Percentiles rank a stretch among this genome's conserved stretches.
Conservation (phyloP, 139 green algal species). For the Yamagishiella unicocca region DNA sequence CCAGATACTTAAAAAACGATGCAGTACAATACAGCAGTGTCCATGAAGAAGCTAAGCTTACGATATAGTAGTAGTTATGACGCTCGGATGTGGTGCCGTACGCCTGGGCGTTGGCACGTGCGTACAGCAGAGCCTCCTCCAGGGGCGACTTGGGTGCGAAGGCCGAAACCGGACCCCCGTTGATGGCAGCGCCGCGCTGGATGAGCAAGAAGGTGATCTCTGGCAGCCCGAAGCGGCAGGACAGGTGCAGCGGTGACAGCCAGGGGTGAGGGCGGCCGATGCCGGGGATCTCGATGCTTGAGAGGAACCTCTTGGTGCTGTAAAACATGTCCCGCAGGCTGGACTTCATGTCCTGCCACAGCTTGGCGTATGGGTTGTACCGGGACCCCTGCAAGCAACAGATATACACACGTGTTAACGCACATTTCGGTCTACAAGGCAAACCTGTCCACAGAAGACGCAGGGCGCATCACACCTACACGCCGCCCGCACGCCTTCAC, state of each 20-base stretch:
- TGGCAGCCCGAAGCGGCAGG: slow-evolving; percentile 51
- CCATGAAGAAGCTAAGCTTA: too few species aligned
- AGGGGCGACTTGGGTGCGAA: slow-evolving; percentile 53
- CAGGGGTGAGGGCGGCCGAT: slow-evolving; percentile 44
- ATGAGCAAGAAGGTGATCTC: slow-evolving; percentile 41
- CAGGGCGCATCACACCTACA: too few species aligned
- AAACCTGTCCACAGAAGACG: too few species aligned
- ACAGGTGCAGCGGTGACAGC: slow-evolving; percentile 56
- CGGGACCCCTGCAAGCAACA: background rate
- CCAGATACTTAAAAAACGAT: too few species aligned
- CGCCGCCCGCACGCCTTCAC: background rate
- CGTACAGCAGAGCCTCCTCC: slow-evolving; percentile 48
- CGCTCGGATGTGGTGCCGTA: slow-evolving; percentile 39
- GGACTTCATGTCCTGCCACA: background rate
- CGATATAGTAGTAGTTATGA: slow-evolving; percentile 42
- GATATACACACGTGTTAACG: too few species aligned
- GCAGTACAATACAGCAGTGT: too few species aligned
- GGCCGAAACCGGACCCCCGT: slow-evolving; percentile 35
- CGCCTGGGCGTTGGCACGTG: slow-evolving; percentile 39
- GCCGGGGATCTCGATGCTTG: slow-evolving; percentile 51
- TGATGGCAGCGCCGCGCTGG: slow-evolving; percentile 40
- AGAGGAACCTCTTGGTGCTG: slow-evolving; percentile 42
- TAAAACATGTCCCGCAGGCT: background rate
- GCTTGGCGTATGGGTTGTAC: slow-evolving; percentile 26
- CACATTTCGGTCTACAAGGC: too few species aligned